A percentile compares a stretch with the other conserved stretches of the same genome.
These are phyloP conservation scores for Penicillium concentricum DNA, from an alignment of 2,329 filamentous ascomycete genomes.

Conservation along the genomic window DNA sequence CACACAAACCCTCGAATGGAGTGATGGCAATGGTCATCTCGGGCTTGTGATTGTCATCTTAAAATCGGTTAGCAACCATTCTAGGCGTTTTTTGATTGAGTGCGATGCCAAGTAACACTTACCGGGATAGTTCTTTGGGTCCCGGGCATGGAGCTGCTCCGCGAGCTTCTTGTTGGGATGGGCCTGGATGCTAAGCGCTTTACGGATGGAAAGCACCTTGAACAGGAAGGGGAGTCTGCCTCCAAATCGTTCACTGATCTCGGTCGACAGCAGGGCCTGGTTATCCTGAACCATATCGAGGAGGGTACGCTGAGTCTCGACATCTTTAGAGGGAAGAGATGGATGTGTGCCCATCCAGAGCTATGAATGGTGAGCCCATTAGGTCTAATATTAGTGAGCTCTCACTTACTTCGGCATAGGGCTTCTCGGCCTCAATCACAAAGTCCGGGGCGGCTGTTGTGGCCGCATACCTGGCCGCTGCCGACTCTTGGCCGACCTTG, in stretches of 20 bases:
- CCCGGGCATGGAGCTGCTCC: constrained; percentile 78
- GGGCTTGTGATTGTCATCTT: constrained; percentile 97
- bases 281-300: constrained; percentile 88
- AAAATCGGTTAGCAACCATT: constrained; percentile 5
- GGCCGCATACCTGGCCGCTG: constrained; percentile 84
- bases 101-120: constrained; percentile 6
- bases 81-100: neutral
- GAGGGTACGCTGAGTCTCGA: constrained; percentile 78
- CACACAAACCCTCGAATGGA: constrained; percentile 91
- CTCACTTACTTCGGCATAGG: constrained; percentile 77
- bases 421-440: constrained; percentile 77
- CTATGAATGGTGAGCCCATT: constrained; percentile 47
- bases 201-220: constrained; percentile 95
- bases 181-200: constrained; percentile 94
- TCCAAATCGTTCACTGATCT: constrained; percentile 72
- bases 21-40: constrained; percentile 99
- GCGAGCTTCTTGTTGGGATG: constrained; percentile 95
- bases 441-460: constrained; percentile 76
- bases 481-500: constrained; percentile 83
- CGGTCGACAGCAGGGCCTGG: constrained; percentile 71
- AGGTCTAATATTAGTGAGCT: neutral
- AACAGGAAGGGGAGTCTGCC: constrained; percentile 91
- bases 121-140: constrained; percentile 88
- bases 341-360: constrained; percentile 99
- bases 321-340: constrained; percentile 88